Base-by-base conservation (phyloP, 331 rosid genomes). In the Saraca asoca region DNA sequence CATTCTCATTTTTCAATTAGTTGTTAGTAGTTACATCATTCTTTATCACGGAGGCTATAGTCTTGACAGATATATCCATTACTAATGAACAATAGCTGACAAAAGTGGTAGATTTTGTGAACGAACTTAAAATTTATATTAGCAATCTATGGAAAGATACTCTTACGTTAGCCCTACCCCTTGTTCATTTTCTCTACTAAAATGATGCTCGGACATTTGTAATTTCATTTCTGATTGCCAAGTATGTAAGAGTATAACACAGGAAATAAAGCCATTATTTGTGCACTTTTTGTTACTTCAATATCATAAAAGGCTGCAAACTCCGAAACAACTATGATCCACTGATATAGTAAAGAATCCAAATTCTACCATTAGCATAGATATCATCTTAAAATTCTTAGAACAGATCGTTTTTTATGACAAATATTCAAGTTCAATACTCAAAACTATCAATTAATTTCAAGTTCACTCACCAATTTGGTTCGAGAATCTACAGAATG, bases 401-500 rank as follows among this genome's bases (percentile, higher is more conserved):
- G 31, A 65, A 34, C 7, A 70, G 50, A 33, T 65, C 34, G 2
- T 48, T 24, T 44, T 18, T 24, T 24, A 24, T 24, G 31, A 24
- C 31, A 24, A 24, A 24, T 24, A 24, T 24, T 24, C 31, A 24
- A 3, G 31, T 39, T 10, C 11, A 39, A 39, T 39, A 50, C 41
- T 34, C 19, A 29, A n/a, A 69, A 38, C 48, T 35, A 44, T 42
- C 4, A 59, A 72, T 39, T 16, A 49, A 66, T 14, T 66, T 20
- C 59, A 16, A 29, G 4, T 3, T 19, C 1, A 66, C 80, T 11
- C 62, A 87, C 98, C 98, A 87, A 81, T 87, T 93, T 93, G 74
- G 84, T 74, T 77, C 98, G 59, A 43, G 98, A 88, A 64, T 93
- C 96, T 6, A 93, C 79, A 62, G 94, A 75, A 73, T 93, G 98